Conservation (phyloP, 305 asterid genomes). For the Lippia alba region DNA sequence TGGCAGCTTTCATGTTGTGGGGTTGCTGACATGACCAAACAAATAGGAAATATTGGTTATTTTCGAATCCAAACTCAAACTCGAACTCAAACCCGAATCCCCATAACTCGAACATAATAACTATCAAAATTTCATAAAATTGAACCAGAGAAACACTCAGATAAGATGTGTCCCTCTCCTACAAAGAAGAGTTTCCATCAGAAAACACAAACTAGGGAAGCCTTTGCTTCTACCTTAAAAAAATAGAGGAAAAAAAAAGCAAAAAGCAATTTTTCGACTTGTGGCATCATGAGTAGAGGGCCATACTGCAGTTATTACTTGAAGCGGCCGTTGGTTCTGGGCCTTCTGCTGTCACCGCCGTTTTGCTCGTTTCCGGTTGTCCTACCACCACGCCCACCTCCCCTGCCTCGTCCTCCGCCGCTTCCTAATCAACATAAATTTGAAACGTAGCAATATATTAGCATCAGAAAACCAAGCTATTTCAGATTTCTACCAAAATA, state of each 20-base stretch:
- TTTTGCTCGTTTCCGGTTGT: constrained; percentile 43
- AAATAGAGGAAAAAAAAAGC: constrained; percentile 4
- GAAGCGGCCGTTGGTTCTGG: constrained; percentile 47
- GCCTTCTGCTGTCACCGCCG: constrained; percentile 34
- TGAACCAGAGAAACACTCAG: constrained; percentile 25
- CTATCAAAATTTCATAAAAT: background rate
- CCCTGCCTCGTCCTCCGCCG: constrained; percentile 70
- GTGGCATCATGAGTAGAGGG: constrained; percentile 28
- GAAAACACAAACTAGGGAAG: constrained; percentile 35
- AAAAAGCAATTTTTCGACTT: background rate
- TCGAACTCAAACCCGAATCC: too few species aligned
- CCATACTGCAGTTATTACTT: constrained; percentile 33
- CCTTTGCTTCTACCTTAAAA: constrained; percentile 38
- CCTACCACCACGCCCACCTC: constrained; percentile 60
- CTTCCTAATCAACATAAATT: constrained; percentile 48
- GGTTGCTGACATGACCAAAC: too few species aligned
- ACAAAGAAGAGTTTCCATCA: background rate
- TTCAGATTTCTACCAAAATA: background rate
- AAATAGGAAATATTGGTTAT: too few species aligned
- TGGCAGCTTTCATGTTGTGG: too few species aligned
- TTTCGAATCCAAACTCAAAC: too few species aligned
- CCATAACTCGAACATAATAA: too few species aligned
- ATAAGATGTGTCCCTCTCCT: constrained; percentile 3
- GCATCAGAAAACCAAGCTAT: constrained; percentile 15
- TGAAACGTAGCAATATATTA: constrained; percentile 21